Evolutionary conservation across 2,329 filamentous ascomycete species (phyloP), one percentile per base, ranked within the genome.

Genomic region (Ceratocystis ficicola): DNA sequence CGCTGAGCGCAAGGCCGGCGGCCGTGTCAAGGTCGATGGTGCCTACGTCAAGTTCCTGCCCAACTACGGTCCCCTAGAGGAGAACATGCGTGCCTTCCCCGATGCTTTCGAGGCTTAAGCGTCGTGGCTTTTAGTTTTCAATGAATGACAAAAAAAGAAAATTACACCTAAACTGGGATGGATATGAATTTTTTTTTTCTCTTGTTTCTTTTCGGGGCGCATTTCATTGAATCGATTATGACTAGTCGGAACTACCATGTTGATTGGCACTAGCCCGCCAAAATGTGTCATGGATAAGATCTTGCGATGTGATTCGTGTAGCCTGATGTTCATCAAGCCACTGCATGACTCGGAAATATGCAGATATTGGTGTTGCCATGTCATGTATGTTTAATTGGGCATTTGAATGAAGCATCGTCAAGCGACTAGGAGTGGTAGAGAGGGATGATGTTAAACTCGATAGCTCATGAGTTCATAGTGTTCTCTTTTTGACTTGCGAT

Each of bases 31-130:
- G 85, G 88, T 95, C 74, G 94, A 99, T 75, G 94, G 94, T 86
- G 94, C 94, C 75, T 99, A 99, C 82, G 94, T 99, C 74, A 91
- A 99, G 85, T 99, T 99, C 89, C 86, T 97, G 74, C 84, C 85
- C 82, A 95, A 95, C 85, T 87, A 95, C 81, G 94, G 94, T 75
- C 83, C 81, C 74, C 82, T 99, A 72, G 84, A 82, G 77, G 73
- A 88, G 73, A 99, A 99, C 87, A 86, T 99, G 77, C 86, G 86
- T 80, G 86, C 90, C 74, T 99, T 96, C 90, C 94, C 94, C 73
- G 88, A 89, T 70, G 94, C 94, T 76, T 99, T 95, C 82, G 79
- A 80, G 76, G 81, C 78, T 76, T 83, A 78, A 74, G 72, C 70
- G 72, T 63, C 64, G 72, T 73, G 73, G 71, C 71, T 65, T 65